Evolutionary conservation across 257 asterid genomes (phyloP).

Genomic region (Lavandula angustifolia): DNA sequence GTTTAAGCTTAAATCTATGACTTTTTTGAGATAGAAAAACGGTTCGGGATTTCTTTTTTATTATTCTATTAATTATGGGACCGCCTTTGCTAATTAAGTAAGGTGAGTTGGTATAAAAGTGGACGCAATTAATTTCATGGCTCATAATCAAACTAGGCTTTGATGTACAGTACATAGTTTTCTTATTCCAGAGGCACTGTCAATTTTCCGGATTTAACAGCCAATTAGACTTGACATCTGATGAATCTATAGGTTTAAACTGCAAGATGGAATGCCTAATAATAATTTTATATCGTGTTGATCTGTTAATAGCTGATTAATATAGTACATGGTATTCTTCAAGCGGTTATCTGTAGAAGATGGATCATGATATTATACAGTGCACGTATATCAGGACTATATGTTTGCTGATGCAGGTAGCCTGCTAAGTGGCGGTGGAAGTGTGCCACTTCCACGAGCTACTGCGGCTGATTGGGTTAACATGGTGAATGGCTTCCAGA

Average conservation of each 20-base stretch:
- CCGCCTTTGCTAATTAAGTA: constrained; percentile 4
- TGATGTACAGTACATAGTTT: too few species aligned
- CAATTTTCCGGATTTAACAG: too few species aligned
- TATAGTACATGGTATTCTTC: constrained; percentile 2
- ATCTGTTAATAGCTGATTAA: neutral
- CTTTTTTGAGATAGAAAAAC: neutral
- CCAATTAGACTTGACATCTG: too few species aligned
- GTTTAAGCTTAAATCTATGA: neutral
- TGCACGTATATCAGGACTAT: neutral
- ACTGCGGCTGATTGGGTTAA: constrained; percentile 73
- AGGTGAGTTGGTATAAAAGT: neutral
- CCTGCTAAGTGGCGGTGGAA: constrained; percentile 86
- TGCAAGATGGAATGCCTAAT: constrained; percentile 4
- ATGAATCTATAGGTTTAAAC: constrained; percentile 3
- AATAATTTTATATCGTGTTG: neutral
- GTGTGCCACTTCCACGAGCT: constrained; percentile 74
- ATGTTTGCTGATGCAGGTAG: constrained; percentile 54
- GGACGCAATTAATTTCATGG: neutral
- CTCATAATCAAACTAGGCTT: too few species aligned
- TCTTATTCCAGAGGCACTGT: too few species aligned
- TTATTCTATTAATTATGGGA: constrained; percentile 27
- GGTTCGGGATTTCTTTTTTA: neutral
- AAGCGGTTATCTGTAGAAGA: neutral
- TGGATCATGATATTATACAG: neutral
- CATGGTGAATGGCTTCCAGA: constrained; percentile 77